Base-by-base conservation (phyloP, 768 basidiomycete genomes). In the Boletus reticuloceps region DNA sequence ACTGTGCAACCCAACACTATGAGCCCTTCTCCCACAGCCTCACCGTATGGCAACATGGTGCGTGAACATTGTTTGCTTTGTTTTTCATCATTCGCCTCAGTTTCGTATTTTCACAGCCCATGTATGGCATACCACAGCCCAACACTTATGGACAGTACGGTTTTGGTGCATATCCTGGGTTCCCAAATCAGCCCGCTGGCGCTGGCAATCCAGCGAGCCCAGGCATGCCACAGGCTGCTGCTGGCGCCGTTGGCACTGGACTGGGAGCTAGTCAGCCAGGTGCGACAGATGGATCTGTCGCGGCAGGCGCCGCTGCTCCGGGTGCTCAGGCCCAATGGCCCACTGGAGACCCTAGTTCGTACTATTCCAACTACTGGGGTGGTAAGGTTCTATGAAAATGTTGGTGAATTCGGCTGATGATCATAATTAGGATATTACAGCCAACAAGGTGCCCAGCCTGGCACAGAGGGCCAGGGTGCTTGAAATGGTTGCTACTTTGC, bases 91-190 rank as follows among this genome's bases (percentile, higher is more conserved):
- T 38, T 36, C 34, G 32, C 43, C 50, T 36, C 25, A 41, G 29
- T 51, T 20, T 42, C 51, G 19, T 57, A 40, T 44, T 50, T 36
- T 17, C 53, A 42, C 58, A 92, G 87, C 89, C 91, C 36, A 89
- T 92, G 88, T 94, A 94, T 69, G 88, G 90, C 58, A 89, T 94
- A 81, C 91, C 91, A 13, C 90, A 91, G 67, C 84, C 90, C 31
- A 84, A 79, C 63, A 78, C 82, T 17, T 93, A 93, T 60, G 88
- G 85, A 22, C 76, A 76, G 53, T 89, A 91, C 61, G 86, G 84
- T 47, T 94, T 90, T 67, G 82, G 82, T 62, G 85, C 78, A 22
- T 91, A 90, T 64, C 77, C 82, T 29, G 86, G 84, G 17, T 89
- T 88, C 76, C 83, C 86, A 43, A 82, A 75, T 55, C 84, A 83